Evolutionary conservation across 805 yeast genomes (phyloP).

Genomic region (Suhomyces sp.): DNA sequence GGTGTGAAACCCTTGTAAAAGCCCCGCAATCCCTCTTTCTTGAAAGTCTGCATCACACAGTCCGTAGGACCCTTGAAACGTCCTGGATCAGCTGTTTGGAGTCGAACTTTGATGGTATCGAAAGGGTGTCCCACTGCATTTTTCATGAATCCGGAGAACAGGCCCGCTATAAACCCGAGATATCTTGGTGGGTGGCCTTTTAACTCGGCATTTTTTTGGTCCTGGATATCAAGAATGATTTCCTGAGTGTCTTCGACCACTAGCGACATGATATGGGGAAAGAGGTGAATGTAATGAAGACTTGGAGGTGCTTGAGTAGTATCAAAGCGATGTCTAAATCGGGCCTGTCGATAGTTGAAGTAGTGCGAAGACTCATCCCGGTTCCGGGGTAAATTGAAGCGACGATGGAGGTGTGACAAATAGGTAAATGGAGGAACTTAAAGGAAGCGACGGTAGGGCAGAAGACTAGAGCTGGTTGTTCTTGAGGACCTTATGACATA

Average conservation of each 20-base stretch:
- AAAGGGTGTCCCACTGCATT: conserved; percentile 92
- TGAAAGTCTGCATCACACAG: conserved; percentile 69
- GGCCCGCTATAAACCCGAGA: conserved; percentile 85
- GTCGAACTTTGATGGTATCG: conserved; percentile 83
- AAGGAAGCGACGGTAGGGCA: too few relatives aligned
- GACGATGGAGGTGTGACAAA: too few relatives aligned
- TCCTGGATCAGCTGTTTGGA: conserved; percentile 63
- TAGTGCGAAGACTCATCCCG: too few relatives aligned
- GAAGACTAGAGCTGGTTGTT: too few relatives aligned
- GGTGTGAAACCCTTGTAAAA: conserved; percentile 91
- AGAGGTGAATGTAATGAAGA: not conserved
- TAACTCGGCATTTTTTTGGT: not conserved
- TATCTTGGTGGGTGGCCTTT: conserved; percentile 45
- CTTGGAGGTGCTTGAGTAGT: not conserved
- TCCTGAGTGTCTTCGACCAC: conserved; percentile 31
- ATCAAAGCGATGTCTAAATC: not conserved
- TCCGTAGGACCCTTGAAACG: conserved; percentile 80
- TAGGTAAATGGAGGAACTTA: too few relatives aligned
- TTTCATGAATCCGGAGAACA: conserved; percentile 82
- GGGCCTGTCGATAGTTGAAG: not conserved
- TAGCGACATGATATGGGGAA: conserved; percentile 20
- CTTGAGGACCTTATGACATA: too few relatives aligned
- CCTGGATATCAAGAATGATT: conserved; percentile 14
- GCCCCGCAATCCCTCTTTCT: conserved; percentile 75
- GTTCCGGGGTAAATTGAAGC: too few relatives aligned